These are phyloP conservation scores for Monosporascus ibericus DNA, from an alignment of 2,329 filamentous ascomycete genomes.

Conservation along the genomic window DNA sequence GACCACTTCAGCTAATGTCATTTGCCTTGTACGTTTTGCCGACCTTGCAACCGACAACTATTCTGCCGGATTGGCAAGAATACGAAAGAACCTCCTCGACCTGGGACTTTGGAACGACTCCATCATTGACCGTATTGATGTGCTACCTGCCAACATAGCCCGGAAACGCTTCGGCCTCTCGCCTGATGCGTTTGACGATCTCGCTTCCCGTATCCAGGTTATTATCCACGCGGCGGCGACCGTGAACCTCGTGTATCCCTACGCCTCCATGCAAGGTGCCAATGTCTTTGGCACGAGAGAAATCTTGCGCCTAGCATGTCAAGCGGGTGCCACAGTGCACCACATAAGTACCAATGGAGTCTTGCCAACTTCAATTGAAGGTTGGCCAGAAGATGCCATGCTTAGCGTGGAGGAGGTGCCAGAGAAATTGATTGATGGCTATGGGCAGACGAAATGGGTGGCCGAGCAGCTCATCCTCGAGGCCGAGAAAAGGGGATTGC, in stretches of 20 bases:
- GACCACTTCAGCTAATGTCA: slow-evolving; percentile 60
- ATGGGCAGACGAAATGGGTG: slow-evolving; percentile 78
- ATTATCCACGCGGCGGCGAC: slow-evolving; percentile 73
- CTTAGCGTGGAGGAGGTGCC: slow-evolving; percentile 63
- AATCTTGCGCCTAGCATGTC: slow-evolving; percentile 63
- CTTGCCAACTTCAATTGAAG: slow-evolving; percentile 60
- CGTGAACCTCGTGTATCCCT: slow-evolving; percentile 77
- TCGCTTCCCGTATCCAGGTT: slow-evolving; percentile 61
- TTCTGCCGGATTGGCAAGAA: slow-evolving; percentile 62
- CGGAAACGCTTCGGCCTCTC: slow-evolving; percentile 63
- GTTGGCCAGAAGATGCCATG: slow-evolving; percentile 66
- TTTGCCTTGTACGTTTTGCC: slow-evolving; percentile 68
- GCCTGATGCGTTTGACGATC: slow-evolving; percentile 56
- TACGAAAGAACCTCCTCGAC: slow-evolving; percentile 72
- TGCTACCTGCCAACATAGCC: slow-evolving; percentile 67
- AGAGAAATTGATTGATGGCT: slow-evolving; percentile 63
- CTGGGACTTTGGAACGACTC: slow-evolving; percentile 71
- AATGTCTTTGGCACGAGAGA: slow-evolving; percentile 78
- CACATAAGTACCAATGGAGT: slow-evolving; percentile 79
- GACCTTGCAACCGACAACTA: slow-evolving; percentile 60
- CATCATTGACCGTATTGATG: slow-evolving; percentile 71
- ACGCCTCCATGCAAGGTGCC: slow-evolving; percentile 65
- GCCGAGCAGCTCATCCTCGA: slow-evolving; percentile 69
- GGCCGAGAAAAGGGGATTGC: slow-evolving; percentile 61
- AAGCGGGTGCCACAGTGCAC: slow-evolving; percentile 64